These are phyloP conservation scores for Penicillium expansum DNA, from an alignment of 2,329 filamentous ascomycete genomes.

Conservation along the genomic window DNA sequence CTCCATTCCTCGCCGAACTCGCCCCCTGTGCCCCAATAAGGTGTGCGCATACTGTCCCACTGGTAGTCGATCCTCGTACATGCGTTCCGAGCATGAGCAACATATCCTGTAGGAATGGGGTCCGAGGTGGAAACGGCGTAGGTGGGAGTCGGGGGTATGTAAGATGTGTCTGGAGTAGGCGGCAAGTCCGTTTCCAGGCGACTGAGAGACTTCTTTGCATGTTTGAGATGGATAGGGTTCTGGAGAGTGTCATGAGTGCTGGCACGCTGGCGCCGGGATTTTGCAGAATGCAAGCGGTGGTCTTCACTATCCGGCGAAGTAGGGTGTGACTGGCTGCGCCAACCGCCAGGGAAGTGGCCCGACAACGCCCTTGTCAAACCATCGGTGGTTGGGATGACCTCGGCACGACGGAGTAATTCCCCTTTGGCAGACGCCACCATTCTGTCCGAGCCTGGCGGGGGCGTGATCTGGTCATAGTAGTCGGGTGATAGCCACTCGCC, in stretches of 20 bases:
- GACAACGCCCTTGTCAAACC: conserved; percentile 39
- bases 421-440: conserved; percentile 90
- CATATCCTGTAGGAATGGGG: conserved; percentile 82
- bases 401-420: conserved; percentile 74
- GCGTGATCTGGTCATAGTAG: conserved; percentile 90
- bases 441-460: conserved; percentile 78
- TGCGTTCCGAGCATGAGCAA: conserved; percentile 82
- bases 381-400: conserved; percentile 52
- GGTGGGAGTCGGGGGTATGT: conserved; percentile 72
- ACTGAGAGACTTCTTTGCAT: conserved; percentile 25
- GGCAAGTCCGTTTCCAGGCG: conserved; percentile 35
- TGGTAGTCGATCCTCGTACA: conserved; percentile 87
- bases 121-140: conserved; percentile 80
- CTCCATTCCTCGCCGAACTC: conserved; percentile 93
- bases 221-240: conserved; percentile 22
- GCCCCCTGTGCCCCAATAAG: conserved; percentile 84
- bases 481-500: conserved; percentile 93
- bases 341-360: conserved; percentile 56
- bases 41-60: conserved; percentile 85
- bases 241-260: conserved; percentile 45
- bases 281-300: conserved; percentile 1
- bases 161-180: conserved; percentile 47
- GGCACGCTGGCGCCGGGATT: conserved; percentile 43
- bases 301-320: conserved; percentile 29
- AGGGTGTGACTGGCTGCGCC: conserved; percentile 45